Evolutionary conservation across 306 rosid genomes (phyloP), one percentile per base, ranked within the genome.

Genomic region (Vicia villosa): DNA sequence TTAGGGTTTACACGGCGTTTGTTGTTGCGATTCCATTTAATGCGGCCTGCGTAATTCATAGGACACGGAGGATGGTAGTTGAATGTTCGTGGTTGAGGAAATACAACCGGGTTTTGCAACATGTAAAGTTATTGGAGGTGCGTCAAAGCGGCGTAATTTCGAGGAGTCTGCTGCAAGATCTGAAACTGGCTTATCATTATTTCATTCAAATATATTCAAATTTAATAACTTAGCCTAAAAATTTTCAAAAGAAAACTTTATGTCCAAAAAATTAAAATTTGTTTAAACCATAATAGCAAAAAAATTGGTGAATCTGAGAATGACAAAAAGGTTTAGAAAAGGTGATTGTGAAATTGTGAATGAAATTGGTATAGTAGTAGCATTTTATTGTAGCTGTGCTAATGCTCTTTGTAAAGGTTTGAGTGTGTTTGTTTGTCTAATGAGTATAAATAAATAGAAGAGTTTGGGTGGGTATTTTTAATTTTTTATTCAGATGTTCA

Each of bases 11-110:
- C 46, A 14, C 90, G 76, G 26, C 83, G 70, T 2, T 8, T 61
- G 22, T 81, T 80, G 1, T 42, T 70, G 10, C 88, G 81, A 24
- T 80, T 88, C 88, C 96, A 69, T 24, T 28, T 83, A 72, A 64
- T 76, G 54, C 89, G 80, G n/a, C 86, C 84, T 5, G 43, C 9
- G 13, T 22, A 30, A 12, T 12, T 54, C 16, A 2, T 8, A 0
- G 15, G 38, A 42, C 15, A 5, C 15, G 51, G 41, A 0, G 40
- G 43, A 1, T 43, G 56, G 13, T 55, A 19, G 6, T 21, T 46
- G 50, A 74, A 79, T 41, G 17, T 17, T 26, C n/a, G 74, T 30
- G 57, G 52, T 22, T 5, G 72, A 20, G 81, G 28, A 10, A 63
- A 72, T 77, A 68, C 37, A 16, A 41, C 59, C 10, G 81, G 42